Evolutionary conservation across 2,329 filamentous ascomycete species (phyloP).

Genomic region (Talaromyces sp.): DNA sequence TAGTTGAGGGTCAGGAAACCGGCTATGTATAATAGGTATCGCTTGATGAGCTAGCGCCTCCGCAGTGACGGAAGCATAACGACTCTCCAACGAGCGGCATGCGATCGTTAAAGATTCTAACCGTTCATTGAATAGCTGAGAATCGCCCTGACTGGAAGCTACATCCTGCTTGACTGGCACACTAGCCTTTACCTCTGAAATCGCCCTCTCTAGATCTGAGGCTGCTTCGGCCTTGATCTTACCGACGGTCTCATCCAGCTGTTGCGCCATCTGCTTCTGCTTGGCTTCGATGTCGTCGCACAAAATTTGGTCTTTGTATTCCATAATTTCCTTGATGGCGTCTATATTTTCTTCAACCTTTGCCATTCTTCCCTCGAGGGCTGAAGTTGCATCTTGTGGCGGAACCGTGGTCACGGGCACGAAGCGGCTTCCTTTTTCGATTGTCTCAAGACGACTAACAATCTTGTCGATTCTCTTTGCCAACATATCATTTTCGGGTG

Average conservation of each 20-base stretch:
- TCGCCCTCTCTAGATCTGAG: conserved; percentile 9
- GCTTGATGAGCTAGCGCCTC: conserved; percentile 36
- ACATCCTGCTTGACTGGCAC: neutral
- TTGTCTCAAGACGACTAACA: neutral
- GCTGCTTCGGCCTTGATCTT: conserved; percentile 12
- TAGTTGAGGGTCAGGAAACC: conserved; percentile 33
- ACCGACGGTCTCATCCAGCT: conserved; percentile 7
- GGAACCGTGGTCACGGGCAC: neutral
- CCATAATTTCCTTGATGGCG: conserved; percentile 20
- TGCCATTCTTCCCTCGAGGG: neutral
- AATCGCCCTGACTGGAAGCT: neutral
- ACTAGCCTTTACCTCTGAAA: conserved; percentile 5
- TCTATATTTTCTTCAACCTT: conserved; percentile 14
- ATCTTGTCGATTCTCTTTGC: neutral
- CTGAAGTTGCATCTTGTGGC: neutral
- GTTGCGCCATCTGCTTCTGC: conserved; percentile 11
- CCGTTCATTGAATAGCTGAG: conserved; percentile 7
- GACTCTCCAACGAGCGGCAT: conserved; percentile 44
- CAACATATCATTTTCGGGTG: neutral
- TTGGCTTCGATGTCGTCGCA: conserved; percentile 23
- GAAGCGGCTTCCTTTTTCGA: neutral
- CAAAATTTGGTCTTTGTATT: conserved; percentile 25
- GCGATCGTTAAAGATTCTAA: conserved; percentile 23
- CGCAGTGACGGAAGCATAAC: conserved; percentile 50
- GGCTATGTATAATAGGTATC: conserved; percentile 32